Evolutionary conservation across 495 filamentous ascomycete species (phyloP).

Genomic region (Pseudevernia furfuracea): DNA sequence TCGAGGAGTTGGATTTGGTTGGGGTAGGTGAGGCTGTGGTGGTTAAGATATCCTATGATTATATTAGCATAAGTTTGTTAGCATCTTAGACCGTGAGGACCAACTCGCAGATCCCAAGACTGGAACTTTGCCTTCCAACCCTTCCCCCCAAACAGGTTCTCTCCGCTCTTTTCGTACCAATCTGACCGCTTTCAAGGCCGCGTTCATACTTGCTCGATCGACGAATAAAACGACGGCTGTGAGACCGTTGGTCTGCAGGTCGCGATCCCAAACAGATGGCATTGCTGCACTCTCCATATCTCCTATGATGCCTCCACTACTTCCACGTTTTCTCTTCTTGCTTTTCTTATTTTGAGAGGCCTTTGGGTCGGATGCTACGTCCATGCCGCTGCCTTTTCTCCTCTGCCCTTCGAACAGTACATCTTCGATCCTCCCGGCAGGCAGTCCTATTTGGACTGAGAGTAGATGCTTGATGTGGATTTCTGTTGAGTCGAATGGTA

Average conservation of each 20-base stretch:
- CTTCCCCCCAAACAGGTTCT: slow-evolving; percentile 58
- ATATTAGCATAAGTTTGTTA: slow-evolving; percentile 6
- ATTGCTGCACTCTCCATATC: slow-evolving; percentile 46
- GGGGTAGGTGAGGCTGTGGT: slow-evolving; percentile 63
- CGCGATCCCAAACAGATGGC: slow-evolving; percentile 68
- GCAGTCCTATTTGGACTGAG: slow-evolving; percentile 48
- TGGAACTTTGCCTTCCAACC: slow-evolving; percentile 45
- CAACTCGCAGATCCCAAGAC: slow-evolving; percentile 50
- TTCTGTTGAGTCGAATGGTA: slow-evolving; percentile 78
- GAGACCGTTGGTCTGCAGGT: slow-evolving; percentile 61
- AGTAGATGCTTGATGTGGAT: slow-evolving; percentile 69
- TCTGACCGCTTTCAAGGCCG: slow-evolving; percentile 62
- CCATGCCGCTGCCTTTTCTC: slow-evolving; percentile 25
- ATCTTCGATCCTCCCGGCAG: slow-evolving; percentile 65
- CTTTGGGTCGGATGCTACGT: slow-evolving; percentile 16
- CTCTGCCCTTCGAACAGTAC: slow-evolving; percentile 58
- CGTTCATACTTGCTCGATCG: slow-evolving; percentile 64
- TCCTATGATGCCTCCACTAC: slow-evolving; percentile 30
- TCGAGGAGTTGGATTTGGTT: slow-evolving; percentile 52
- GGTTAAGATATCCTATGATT: slow-evolving; percentile 47
- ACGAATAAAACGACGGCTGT: slow-evolving; percentile 76
- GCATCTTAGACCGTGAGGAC: slow-evolving; percentile 8
- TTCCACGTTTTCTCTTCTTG: slow-evolving; percentile 62
- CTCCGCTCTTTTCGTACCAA: slow-evolving; percentile 51
- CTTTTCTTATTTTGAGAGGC: slow-evolving; percentile 40